These are phyloP conservation scores for Zelopaecilomyces penicillatus DNA, from an alignment of 2,329 filamentous ascomycete genomes.

Conservation along the genomic window DNA sequence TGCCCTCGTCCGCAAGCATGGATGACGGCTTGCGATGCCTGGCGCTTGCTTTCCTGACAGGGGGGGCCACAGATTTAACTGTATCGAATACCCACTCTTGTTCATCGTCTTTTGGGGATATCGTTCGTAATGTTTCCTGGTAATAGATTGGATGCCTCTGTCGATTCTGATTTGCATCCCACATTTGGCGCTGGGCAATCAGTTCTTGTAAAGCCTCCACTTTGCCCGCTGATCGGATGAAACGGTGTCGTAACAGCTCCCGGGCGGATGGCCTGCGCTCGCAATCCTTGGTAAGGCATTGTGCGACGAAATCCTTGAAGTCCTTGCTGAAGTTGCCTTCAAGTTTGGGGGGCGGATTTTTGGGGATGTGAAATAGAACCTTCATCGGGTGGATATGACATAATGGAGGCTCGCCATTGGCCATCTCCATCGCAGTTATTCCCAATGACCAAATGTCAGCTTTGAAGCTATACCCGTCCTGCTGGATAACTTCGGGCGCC, in stretches of 20 bases:
- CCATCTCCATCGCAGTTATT: slow-evolving; percentile 85
- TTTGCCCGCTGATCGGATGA: slow-evolving; percentile 80
- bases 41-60: slow-evolving; percentile 42
- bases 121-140: slow-evolving; percentile 76
- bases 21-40: slow-evolving; percentile 49
- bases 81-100: slow-evolving; percentile 97
- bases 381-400: slow-evolving; percentile 88
- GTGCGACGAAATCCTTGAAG: slow-evolving; percentile 87
- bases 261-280: slow-evolving; percentile 77
- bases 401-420: slow-evolving; percentile 80
- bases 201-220: slow-evolving; percentile 82
- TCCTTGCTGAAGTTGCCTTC: slow-evolving; percentile 82
- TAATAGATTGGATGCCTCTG: slow-evolving; percentile 75
- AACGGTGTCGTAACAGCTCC: slow-evolving; percentile 79
- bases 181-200: slow-evolving; percentile 73
- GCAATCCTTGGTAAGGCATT: slow-evolving; percentile 87
- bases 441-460: slow-evolving; percentile 91
- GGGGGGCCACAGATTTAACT: slow-evolving; percentile 59
- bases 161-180: slow-evolving; percentile 63
- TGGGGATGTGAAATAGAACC: slow-evolving; percentile 83
- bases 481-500: slow-evolving; percentile 90
- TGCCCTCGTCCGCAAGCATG: slow-evolving; percentile 49
- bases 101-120: slow-evolving; percentile 58
- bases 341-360: slow-evolving; percentile 73
- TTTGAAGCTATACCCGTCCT: slow-evolving; percentile 75